Base-by-base conservation (phyloP, 805 yeast genomes). In the Wickerhamiella azyma region DNA sequence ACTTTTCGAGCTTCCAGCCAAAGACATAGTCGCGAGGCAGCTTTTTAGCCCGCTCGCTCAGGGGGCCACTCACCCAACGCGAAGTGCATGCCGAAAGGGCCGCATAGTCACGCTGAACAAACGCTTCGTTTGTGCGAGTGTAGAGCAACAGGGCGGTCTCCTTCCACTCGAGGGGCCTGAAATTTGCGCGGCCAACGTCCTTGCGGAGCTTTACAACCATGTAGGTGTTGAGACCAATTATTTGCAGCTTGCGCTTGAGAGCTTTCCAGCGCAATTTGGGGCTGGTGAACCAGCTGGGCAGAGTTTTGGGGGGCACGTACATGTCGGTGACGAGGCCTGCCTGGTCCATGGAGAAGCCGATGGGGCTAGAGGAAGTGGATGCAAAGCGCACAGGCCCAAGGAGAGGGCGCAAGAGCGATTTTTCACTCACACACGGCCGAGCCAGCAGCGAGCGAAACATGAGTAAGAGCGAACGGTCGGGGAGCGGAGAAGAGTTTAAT, bases 101-200 rank as follows among this genome's bases (percentile, higher is more conserved):
- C 29, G 62, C 65, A 39, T 85, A 57, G 52, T 78, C 58, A n/a
- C 59, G 55, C 16, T 67, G 59, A 2, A 94, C 89, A 67, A 88
- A 88, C 2, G 85, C 78, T 56, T 78, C 77, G 64, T 88, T 85
- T n/a, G 84, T 80, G 48, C 75, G 74, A 26, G 81, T 81, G 61
- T 77, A 86, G 43, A 68, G 69, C 54, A 85, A 85, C 54, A 88
- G 77, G 7, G 94, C 94, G 26, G 71, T 72, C 62, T 85, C 89
- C 61, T 83, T 84, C 95, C 95, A 88, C 49, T 77, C 73, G 17
- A 76, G 59, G 53, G 80, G 81, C 37, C 50, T 54, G 52, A 55
- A 55, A 16, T 52, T 45, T 9, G 45, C 55, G 14, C 50, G 43
- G 19, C 59, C 59, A 14, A 55, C 38, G 21, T 54, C 58, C 7